Conservation (phyloP, 768 basidiomycete species). For the Leccinum broughii region DNA sequence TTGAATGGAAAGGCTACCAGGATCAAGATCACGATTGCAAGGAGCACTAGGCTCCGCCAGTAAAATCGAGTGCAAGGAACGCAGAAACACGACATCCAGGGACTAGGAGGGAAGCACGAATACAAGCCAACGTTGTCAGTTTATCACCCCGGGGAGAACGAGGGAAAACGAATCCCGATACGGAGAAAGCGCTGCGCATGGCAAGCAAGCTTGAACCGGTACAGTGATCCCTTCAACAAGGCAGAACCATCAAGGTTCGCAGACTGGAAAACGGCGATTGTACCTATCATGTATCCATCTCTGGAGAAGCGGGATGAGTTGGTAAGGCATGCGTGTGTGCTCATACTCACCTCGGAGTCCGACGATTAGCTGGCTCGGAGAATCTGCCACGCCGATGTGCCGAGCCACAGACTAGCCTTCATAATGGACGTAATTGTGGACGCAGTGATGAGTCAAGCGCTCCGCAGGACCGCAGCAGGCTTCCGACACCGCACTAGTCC, state of each 20-base stretch:
- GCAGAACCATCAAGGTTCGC: neutral
- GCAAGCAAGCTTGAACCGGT: neutral
- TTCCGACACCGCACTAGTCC: too few species aligned
- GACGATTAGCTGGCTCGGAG: neutral
- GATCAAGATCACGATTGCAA: conserved; percentile 9
- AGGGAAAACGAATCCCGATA: neutral
- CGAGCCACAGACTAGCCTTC: neutral
- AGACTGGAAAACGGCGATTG: neutral
- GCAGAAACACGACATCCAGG: conserved; percentile 4
- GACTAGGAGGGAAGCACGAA: neutral
- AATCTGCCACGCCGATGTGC: neutral
- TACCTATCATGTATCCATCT: neutral
- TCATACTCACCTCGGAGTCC: neutral
- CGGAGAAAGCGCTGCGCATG: neutral
- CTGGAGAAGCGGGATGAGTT: neutral
- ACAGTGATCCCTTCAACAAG: neutral
- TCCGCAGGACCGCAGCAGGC: too few species aligned
- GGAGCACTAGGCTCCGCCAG: conserved; percentile 8
- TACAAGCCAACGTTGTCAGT: neutral
- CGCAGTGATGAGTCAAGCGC: too few species aligned
- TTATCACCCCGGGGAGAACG: neutral
- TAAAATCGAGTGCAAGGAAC: conserved; percentile 4
- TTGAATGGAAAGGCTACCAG: conserved; percentile 25
- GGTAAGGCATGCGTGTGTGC: neutral
- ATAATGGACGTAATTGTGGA: neutral